Conservation (phyloP, 345 rosid species). For the Acer negundo region DNA sequence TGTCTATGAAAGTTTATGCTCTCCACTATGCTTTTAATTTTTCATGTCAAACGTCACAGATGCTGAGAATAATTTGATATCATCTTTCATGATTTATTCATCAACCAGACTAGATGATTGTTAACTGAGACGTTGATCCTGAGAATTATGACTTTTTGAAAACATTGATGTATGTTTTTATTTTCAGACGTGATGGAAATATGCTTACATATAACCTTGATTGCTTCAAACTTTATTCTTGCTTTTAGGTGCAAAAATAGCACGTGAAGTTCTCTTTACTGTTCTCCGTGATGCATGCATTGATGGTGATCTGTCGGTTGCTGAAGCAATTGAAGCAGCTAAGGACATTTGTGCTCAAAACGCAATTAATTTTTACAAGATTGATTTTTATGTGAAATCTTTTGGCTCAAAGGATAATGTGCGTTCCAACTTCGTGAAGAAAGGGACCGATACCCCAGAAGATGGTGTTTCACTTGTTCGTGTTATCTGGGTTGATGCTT, state of each 20-base stretch:
- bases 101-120: background rate
- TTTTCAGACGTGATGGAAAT: constrained; percentile 12
- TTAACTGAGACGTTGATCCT: background rate
- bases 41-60: background rate
- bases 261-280: constrained; percentile 72
- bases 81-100: background rate
- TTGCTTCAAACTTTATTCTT: constrained; percentile 22
- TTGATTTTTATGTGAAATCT: constrained; percentile 30
- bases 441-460: constrained; percentile 30
- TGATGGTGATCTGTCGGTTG: constrained; percentile 69
- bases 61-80: constrained; percentile 3
- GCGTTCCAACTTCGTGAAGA: constrained; percentile 25
- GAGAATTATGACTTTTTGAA: background rate
- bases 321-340: constrained; percentile 87
- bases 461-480: constrained; percentile 61
- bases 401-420: constrained; percentile 29
- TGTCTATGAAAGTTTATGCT: background rate
- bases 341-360: constrained; percentile 70
- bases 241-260: constrained; percentile 69
- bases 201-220: background rate
- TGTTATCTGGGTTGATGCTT: constrained; percentile 82
- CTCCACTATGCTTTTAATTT: background rate
- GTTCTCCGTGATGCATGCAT: constrained; percentile 71
- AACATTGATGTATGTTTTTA: background rate
- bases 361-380: constrained; percentile 70